These are phyloP conservation scores for Liriodendron chinense DNA, from an alignment of 164 flowering plant species.

Conservation along the genomic window DNA sequence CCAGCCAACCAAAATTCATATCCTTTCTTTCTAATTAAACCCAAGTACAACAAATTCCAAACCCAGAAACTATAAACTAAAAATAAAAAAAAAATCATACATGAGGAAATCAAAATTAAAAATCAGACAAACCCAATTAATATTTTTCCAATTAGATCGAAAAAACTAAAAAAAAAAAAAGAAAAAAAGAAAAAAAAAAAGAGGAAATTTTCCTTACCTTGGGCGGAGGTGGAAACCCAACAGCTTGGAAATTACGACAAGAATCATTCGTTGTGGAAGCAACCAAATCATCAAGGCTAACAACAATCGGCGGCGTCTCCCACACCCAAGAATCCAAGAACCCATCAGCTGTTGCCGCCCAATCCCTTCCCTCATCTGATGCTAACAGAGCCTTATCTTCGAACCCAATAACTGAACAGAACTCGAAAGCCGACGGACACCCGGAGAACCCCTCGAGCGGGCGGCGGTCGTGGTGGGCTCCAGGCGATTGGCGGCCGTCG, in stretches of 20 bases:
- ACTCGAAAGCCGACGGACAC: conserved; percentile 55
- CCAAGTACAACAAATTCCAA: neutral
- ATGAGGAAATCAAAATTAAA: neutral
- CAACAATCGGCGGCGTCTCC: conserved; percentile 49
- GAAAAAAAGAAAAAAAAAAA: neutral
- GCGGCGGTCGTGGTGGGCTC: conserved; percentile 57
- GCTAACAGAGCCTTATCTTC: conserved; percentile 40
- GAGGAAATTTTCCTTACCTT: conserved; percentile 42
- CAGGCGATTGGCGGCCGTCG: conserved; percentile 14
- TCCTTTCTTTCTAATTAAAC: neutral
- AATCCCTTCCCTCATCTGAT: conserved; percentile 11
- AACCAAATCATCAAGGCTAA: conserved; percentile 60
- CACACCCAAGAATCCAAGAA: conserved; percentile 48
- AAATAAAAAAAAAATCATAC: neutral
- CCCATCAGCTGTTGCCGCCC: conserved; percentile 22
- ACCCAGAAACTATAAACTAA: neutral
- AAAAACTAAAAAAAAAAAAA: neutral
- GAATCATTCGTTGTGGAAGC: conserved; percentile 22
- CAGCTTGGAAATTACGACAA: conserved; percentile 46
- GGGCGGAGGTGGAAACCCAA: conserved; percentile 62
- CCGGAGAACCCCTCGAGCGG: conserved; percentile 71
- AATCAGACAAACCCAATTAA: neutral
- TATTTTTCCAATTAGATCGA: neutral
- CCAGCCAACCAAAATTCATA: neutral
- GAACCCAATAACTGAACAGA: conserved; percentile 50